A percentile compares a stretch with the other conserved stretches of the same genome.
Evolutionary conservation across 768 basidiomycete genomes (phyloP).

Genomic region (Boletus insuetus): DNA sequence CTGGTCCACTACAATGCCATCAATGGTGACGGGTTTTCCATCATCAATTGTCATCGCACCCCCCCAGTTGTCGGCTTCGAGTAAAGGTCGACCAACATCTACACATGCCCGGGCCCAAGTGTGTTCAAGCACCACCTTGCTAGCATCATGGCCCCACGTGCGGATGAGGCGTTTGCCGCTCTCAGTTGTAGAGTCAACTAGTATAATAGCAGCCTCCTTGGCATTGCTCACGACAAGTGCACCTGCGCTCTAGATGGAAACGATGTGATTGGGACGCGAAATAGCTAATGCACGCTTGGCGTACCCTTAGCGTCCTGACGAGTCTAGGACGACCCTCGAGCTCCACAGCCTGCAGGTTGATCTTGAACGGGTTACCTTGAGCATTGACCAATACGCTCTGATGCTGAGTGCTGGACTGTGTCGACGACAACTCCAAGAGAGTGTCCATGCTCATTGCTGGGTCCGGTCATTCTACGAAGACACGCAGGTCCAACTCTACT

Average conservation of each 20-base stretch:
- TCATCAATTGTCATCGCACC: constrained; percentile 35
- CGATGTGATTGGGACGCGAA: constrained; percentile 1
- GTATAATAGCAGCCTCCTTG: constrained; percentile 51
- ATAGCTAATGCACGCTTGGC: constrained; percentile 10
- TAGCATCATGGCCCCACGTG: constrained; percentile 51
- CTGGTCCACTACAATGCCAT: constrained; percentile 33
- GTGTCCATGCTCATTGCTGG: constrained; percentile 16
- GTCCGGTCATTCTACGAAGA: neutral
- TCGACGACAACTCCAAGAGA: constrained; percentile 14
- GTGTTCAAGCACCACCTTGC: constrained; percentile 50
- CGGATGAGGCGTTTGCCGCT: constrained; percentile 56
- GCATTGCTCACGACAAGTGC: constrained; percentile 51
- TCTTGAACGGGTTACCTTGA: constrained; percentile 41
- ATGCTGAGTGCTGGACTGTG: constrained; percentile 12
- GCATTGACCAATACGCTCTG: constrained; percentile 37
- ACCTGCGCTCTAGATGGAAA: constrained; percentile 48
- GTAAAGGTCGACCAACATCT: constrained; percentile 41
- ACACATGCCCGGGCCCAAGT: constrained; percentile 52
- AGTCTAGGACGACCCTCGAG: constrained; percentile 50
- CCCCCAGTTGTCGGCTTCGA: constrained; percentile 53
- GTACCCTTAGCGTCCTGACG: constrained; percentile 48
- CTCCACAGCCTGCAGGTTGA: constrained; percentile 59
- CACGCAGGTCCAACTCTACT: neutral
- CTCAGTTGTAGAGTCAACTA: constrained; percentile 53
- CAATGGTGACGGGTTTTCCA: constrained; percentile 32